Conservation (phyloP, 176 grass and related monocot genomes). For the Alloteropsis semialata region DNA sequence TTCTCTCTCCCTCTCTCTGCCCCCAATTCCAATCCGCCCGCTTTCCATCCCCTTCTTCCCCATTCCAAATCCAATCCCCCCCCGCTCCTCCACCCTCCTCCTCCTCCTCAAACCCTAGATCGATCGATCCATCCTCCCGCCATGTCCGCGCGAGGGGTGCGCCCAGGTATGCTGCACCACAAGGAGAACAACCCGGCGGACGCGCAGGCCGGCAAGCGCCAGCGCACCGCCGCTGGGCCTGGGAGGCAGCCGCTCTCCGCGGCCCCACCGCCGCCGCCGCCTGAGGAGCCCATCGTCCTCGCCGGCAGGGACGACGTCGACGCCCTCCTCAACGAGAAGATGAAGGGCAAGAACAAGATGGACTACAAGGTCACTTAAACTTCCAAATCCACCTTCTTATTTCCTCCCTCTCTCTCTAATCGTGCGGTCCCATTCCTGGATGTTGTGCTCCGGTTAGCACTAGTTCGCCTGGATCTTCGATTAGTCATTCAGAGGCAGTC, state of each 20-base stretch:
- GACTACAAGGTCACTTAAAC: conserved; percentile 52
- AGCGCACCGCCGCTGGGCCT: conserved; percentile 33
- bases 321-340: conserved; percentile 64
- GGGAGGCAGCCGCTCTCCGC: conserved; percentile 36
- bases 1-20: not conserved
- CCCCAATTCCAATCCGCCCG: not conserved
- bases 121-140: not conserved
- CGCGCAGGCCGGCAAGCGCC: conserved; percentile 36
- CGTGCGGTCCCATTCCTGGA: not conserved
- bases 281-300: conserved; percentile 41
- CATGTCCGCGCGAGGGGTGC: conserved; percentile 36
- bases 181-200: conserved; percentile 41
- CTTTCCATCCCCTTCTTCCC: not conserved
- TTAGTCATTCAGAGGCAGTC: not conserved
- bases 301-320: conserved; percentile 57
- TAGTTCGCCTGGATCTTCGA: not conserved
- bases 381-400: not conserved
- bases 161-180: conserved; percentile 10
- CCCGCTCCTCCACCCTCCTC: not conserved
- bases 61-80: not conserved
- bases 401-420: not conserved
- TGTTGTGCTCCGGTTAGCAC: not conserved
- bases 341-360: conserved; percentile 80
- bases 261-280: not conserved
- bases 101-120: conserved; percentile 4